Evolutionary conservation across 306 rosid species (phyloP).

Genomic region (Leucaena leucocephala): DNA sequence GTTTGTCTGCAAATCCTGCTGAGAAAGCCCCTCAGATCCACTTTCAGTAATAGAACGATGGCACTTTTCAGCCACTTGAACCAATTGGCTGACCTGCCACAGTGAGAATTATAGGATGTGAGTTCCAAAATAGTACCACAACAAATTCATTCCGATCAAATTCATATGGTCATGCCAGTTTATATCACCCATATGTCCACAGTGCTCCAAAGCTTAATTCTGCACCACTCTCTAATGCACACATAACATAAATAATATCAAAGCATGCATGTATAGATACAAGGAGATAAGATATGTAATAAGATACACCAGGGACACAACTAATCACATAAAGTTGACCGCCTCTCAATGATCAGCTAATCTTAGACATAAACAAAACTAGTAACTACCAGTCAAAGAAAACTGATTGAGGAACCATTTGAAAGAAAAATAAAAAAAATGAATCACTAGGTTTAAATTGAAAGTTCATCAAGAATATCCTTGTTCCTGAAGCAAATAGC

Average conservation of each 20-base stretch:
- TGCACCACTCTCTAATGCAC: neutral
- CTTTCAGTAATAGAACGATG: conserved; percentile 85
- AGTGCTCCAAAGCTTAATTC: neutral
- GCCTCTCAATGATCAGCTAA: neutral
- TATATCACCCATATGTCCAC: conserved; percentile 1
- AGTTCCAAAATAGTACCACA: conserved; percentile 12
- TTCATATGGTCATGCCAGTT: neutral
- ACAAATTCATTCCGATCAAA: neutral
- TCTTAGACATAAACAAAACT: neutral
- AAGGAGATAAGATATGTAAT: conserved; percentile 1
- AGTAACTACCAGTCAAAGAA: neutral
- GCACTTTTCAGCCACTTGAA: conserved; percentile 92
- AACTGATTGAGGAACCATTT: neutral
- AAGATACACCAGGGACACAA: neutral
- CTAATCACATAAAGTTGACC: neutral
- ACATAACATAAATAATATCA: neutral
- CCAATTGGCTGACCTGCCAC: conserved; percentile 81
- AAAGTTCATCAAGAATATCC: conserved; percentile 37
- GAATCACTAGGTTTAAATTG: conserved; percentile 10
- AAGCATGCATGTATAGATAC: neutral
- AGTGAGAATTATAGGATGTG: conserved; percentile 26
- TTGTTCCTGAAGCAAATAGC: neutral
- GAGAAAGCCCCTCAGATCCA: conserved; percentile 90
- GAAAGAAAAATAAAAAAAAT: neutral
- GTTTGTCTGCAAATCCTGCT: conserved; percentile 85